These are phyloP conservation scores for Podaxis rugospora DNA, from an alignment of 768 basidiomycete genomes.

Conservation along the genomic window DNA sequence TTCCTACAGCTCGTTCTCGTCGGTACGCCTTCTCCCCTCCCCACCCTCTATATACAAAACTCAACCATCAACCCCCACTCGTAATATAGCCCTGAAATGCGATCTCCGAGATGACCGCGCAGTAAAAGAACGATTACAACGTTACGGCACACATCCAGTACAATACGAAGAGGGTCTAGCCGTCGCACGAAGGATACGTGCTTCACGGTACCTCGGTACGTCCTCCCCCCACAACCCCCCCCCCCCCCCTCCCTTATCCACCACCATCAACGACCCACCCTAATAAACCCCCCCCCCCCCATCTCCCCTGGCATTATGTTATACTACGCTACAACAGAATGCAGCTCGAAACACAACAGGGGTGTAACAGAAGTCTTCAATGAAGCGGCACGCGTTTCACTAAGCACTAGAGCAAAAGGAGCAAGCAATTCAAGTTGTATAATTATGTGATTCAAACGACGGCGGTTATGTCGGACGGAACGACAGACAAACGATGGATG, in stretches of 20 bases:
- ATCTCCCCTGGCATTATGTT: too few species aligned
- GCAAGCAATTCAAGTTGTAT: conserved; percentile 50
- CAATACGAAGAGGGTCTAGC: conserved; percentile 92
- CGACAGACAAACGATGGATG: neutral
- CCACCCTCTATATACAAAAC: neutral
- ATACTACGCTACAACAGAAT: conserved; percentile 64
- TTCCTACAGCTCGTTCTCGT: conserved; percentile 72
- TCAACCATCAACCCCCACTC: neutral
- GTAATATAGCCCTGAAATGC: conserved; percentile 78
- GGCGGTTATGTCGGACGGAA: neutral
- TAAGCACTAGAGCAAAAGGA: conserved; percentile 70
- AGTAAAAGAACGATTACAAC: conserved; percentile 66
- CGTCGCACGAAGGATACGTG: conserved; percentile 86
- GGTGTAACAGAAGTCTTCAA: conserved; percentile 93
- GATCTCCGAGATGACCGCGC: conserved; percentile 85
- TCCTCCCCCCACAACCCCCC: conserved; percentile 11
- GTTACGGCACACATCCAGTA: conserved; percentile 67
- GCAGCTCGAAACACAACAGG: conserved; percentile 95
- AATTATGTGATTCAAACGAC: conserved; percentile 47
- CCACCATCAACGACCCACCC: neutral
- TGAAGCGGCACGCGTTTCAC: conserved; percentile 83
- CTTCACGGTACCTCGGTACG: conserved; percentile 87
- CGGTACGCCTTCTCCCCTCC: conserved; percentile 47
- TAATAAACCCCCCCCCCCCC: too few species aligned
- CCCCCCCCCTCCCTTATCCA: neutral